phyloP scores from a whole-genome alignment of 805 yeast species.

The Limtongia smithiae region DNA sequence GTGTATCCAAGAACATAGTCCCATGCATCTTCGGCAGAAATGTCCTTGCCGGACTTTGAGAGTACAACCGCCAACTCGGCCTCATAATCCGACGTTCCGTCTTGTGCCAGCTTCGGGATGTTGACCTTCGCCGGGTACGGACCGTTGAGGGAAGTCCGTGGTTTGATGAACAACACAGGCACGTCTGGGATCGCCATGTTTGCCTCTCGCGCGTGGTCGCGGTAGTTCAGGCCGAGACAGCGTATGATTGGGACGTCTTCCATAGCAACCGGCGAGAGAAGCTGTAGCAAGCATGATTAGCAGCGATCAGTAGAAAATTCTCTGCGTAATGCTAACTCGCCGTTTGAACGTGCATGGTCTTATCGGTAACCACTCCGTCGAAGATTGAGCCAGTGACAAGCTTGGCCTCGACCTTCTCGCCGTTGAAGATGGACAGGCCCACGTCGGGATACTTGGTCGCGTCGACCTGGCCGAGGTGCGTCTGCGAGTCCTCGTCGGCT shows the following conservation, averaged over 20 bases:
- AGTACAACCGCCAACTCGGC: constrained; percentile 51
- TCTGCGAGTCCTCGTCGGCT: constrained; percentile 1
- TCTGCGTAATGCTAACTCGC: too few species aligned
- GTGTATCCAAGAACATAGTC: constrained; percentile 49
- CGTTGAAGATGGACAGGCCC: neutral
- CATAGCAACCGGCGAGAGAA: neutral
- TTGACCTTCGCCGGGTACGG: constrained; percentile 43
- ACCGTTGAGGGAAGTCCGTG: constrained; percentile 25
- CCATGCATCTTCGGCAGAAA: constrained; percentile 44
- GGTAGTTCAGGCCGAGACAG: neutral
- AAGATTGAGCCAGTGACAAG: neutral
- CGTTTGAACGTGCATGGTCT: neutral
- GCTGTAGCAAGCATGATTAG: too few species aligned
- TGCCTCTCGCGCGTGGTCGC: constrained; percentile 40
- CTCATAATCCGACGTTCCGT: constrained; percentile 46
- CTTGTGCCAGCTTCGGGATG: constrained; percentile 34
- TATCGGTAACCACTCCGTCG: constrained; percentile 1
- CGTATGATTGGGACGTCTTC: constrained; percentile 1
- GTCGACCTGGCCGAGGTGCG: constrained; percentile 1
- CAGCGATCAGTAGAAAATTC: too few species aligned
- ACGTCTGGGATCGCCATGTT: constrained; percentile 43
- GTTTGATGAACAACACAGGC: constrained; percentile 44
- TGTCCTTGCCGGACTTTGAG: constrained; percentile 46
- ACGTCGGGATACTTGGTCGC: neutral
- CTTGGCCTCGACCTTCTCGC: neutral